Base-by-base conservation (phyloP, 441 rosid genomes). In the Biscutella auriculata region DNA sequence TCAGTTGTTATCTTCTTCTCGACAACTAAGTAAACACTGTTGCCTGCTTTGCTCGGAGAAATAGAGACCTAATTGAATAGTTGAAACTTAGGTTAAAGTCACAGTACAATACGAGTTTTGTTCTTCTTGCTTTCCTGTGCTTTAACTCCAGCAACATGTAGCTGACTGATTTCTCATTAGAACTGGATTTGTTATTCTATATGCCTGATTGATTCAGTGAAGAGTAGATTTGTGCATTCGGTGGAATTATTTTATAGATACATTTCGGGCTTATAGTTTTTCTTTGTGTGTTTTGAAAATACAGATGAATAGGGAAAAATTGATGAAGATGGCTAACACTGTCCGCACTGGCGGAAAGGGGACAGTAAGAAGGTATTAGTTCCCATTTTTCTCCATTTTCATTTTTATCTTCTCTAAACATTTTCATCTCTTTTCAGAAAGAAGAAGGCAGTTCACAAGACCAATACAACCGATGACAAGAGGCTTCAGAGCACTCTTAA, bases 361-460 rank as follows among this genome's bases (percentile, higher is more conserved):
- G 23, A 80, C 79, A 49, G 25, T 82, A 51, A 73, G 92, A 76
- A 80, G 92, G 92, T 80, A 13, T 51, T 40, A 10, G 39, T 33
- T 13, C 5, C 13, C 6, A 23, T 4, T 16, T 58, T 30, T 2
- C 1, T 12, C 1, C n/a, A 9, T 49, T 17, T 25, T 17, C 0
- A 1, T 17, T 21, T 27, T 17, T 52, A 1, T 29, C 23, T 8
- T 53, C 8, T 43, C 8, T 41, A 1, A 36, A 55, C 47, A 5
- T 23, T 28, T 17, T 21, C 3, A 1, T 25, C n/a, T 29, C 4
- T 15, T 39, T 41, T 9, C 67, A 87, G 95, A 60, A 87, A 87
- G 95, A 84, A 87, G 87, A 87, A 87, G 79, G 95, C 95, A 37
- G 78, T 87, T 27, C 95, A 87, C 75, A 87, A 82, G 80, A 75